phyloP scores from a whole-genome alignment of 768 basidiomycete genomes.

The Mycena vulgaris region DNA sequence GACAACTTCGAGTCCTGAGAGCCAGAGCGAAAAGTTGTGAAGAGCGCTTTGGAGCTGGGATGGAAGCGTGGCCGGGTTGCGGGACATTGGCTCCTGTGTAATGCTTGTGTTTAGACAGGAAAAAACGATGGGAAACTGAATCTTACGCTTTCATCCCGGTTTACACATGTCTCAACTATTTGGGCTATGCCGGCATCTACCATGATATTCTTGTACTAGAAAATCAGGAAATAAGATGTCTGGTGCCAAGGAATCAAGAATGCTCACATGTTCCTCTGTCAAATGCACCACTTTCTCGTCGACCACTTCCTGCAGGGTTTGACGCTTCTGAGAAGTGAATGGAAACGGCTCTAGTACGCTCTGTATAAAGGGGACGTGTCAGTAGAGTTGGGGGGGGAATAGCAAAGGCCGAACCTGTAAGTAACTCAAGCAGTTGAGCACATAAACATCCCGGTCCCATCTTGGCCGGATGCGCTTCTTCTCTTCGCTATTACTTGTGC shows the following conservation, averaged over 20 bases:
- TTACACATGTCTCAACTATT: conserved; percentile 60
- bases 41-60: conserved; percentile 75
- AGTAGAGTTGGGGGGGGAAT: neutral
- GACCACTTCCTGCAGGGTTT: conserved; percentile 70
- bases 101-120: neutral
- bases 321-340: conserved; percentile 77
- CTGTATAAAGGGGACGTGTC: conserved; percentile 52
- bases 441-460: conserved; percentile 90
- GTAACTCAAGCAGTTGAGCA: conserved; percentile 90
- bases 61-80: conserved; percentile 76
- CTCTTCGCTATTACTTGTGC: conserved; percentile 75
- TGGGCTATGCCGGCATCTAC: conserved; percentile 68
- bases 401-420: conserved; percentile 70
- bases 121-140: neutral
- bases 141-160: conserved; percentile 58
- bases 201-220: conserved; percentile 66
- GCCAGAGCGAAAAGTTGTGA: conserved; percentile 84
- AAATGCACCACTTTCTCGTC: conserved; percentile 74
- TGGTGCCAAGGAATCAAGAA: neutral
- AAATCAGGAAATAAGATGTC: neutral
- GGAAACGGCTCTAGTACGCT: conserved; percentile 75
- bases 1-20: conserved; percentile 85
- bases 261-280: conserved; percentile 84
- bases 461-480: conserved; percentile 66
- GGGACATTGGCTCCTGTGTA: conserved; percentile 79